Evolutionary conservation across 1,284 basidiomycete species (phyloP).

Genomic region (Puccinia coronata): DNA sequence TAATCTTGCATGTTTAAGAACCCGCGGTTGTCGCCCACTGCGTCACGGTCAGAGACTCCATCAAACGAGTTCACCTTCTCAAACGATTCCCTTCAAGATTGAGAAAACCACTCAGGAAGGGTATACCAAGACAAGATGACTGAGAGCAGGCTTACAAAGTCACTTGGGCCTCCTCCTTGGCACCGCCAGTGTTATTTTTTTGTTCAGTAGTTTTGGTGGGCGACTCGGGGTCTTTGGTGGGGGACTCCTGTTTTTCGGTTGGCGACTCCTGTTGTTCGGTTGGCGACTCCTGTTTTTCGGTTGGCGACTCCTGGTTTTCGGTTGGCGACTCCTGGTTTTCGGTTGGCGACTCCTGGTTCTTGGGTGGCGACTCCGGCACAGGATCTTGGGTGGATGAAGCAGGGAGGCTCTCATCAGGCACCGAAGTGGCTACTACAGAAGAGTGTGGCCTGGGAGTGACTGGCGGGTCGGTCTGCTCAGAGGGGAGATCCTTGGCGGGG

Average conservation of each 20-base stretch:
- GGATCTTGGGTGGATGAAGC: neutral
- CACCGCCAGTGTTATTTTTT: neutral
- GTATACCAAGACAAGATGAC: neutral
- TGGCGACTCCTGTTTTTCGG: neutral
- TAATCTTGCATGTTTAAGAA: conserved; percentile 65
- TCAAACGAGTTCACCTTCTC: conserved; percentile 54
- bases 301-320: neutral
- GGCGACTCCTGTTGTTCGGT: neutral
- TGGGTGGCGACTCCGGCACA: neutral
- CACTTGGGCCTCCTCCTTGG: conserved; percentile 39
- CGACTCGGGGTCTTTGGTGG: too few species aligned
- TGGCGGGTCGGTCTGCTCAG: neutral
- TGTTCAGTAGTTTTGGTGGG: neutral
- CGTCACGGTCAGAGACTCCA: conserved; percentile 51
- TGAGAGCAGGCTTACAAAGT: conserved; percentile 36
- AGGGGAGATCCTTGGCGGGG: neutral
- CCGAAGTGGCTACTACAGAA: neutral
- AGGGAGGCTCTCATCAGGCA: neutral
- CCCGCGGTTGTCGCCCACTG: conserved; percentile 53
- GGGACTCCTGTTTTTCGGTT: neutral
- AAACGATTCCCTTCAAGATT: conserved; percentile 53
- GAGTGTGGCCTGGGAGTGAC: conserved; percentile 11
- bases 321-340: neutral
- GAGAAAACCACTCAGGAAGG: conserved; percentile 22
- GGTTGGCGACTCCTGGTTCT: neutral